These are phyloP conservation scores for Luzula sylvatica DNA, from an alignment of 176 grass and related monocot species.

Conservation along the genomic window DNA sequence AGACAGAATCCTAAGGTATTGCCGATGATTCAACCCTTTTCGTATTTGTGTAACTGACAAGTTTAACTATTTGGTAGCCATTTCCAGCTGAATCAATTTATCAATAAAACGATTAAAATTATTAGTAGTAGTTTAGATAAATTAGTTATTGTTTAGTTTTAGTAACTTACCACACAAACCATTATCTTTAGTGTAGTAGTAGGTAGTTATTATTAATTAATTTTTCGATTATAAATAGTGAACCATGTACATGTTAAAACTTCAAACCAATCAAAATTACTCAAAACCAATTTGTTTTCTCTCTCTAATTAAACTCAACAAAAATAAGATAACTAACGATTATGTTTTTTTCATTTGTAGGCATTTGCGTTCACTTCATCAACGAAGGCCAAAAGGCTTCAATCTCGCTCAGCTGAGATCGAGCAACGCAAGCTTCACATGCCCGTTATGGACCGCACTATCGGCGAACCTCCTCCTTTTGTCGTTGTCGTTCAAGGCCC, in stretches of 20 bases:
- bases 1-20: slow-evolving; percentile 79
- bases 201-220: too few species aligned
- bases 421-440: slow-evolving; percentile 80
- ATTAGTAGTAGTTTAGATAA: too few species aligned
- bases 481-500: slow-evolving; percentile 97
- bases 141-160: background rate
- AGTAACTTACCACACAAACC: background rate
- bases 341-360: slow-evolving; percentile 26
- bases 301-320: slow-evolving; percentile 11
- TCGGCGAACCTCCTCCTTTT: slow-evolving; percentile 76
- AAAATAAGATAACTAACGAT: background rate
- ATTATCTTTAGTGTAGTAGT: too few species aligned
- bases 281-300: background rate
- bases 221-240: too few species aligned
- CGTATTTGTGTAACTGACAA: background rate
- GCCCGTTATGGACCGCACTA: slow-evolving; percentile 65
- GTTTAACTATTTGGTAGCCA: background rate
- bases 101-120: too few species aligned
- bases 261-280: background rate
- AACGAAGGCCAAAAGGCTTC: slow-evolving; percentile 66
- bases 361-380: slow-evolving; percentile 93
- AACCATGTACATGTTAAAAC: too few species aligned
- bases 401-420: slow-evolving; percentile 63
- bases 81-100: background rate
- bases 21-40: too few species aligned